Percentiles rank a stretch among this genome's conserved stretches.
Evolutionary conservation across 805 yeast genomes (phyloP).

Genomic region (Debaryomyces tyrocola): DNA sequence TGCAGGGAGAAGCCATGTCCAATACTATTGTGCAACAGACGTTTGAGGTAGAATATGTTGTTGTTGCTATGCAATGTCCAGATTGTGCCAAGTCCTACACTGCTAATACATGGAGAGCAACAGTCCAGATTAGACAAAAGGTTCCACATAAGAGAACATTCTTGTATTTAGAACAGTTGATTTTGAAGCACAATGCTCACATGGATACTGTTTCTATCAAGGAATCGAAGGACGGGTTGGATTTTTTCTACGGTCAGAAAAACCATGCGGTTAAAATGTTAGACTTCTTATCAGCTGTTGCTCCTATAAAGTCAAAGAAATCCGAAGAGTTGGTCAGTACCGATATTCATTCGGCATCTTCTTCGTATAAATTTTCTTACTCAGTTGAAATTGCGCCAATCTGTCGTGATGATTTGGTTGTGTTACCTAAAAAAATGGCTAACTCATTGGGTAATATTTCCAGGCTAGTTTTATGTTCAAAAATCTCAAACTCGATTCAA

Average conservation of each 20-base stretch:
- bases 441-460: conserved; percentile 79
- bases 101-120: conserved; percentile 96
- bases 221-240: conserved; percentile 92
- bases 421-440: conserved; percentile 86
- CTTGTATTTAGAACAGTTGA: conserved; percentile 91
- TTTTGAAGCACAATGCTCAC: conserved; percentile 89
- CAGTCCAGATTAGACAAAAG: conserved; percentile 96
- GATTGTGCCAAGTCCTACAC: conserved; percentile 98
- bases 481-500: conserved; percentile 79
- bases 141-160: conserved; percentile 97
- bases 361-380: conserved; percentile 85
- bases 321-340: conserved; percentile 90
- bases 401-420: conserved; percentile 94
- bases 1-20: conserved; percentile 94
- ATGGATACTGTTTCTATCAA: conserved; percentile 90
- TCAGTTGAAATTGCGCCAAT: conserved; percentile 95
- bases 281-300: conserved; percentile 82
- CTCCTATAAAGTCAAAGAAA: conserved; percentile 78
- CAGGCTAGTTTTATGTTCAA: conserved; percentile 80
- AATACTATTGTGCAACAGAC: conserved; percentile 92
- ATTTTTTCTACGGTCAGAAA: conserved; percentile 84
- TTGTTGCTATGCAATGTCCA: conserved; percentile 94
- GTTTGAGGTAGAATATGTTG: conserved; percentile 92
- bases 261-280: conserved; percentile 94
- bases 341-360: conserved; percentile 88